Evolutionary conservation across 2,329 filamentous ascomycete species (phyloP).

Genomic region (Myriosclerotinia scirpicola): DNA sequence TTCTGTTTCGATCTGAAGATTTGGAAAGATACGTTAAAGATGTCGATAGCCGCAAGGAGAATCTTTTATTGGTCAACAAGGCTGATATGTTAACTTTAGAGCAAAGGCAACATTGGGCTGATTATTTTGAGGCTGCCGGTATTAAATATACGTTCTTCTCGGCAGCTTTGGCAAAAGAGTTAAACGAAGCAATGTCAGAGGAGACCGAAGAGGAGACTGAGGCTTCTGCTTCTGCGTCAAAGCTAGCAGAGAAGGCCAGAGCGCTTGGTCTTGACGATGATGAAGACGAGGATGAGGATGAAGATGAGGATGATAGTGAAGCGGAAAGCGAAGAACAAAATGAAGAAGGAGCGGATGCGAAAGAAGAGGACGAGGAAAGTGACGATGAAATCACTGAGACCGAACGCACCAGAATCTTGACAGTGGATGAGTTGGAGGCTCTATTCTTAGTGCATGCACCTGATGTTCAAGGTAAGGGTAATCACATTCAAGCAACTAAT

Average conservation of each 20-base stretch:
- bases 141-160: conserved; percentile 98
- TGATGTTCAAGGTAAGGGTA: conserved; percentile 52
- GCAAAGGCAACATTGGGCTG: conserved; percentile 82
- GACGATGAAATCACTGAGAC: conserved; percentile 37
- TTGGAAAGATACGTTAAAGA: conserved; percentile 93
- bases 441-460: conserved; percentile 80
- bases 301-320: conserved; percentile 33
- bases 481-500: not conserved
- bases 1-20: conserved; percentile 93
- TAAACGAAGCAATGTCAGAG: conserved; percentile 68
- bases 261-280: conserved; percentile 44
- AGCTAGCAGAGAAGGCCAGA: conserved; percentile 41
- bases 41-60: conserved; percentile 83
- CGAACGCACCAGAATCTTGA: conserved; percentile 73
- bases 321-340: conserved; percentile 36
- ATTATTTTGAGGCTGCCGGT: conserved; percentile 75
- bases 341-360: conserved; percentile 37
- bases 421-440: conserved; percentile 86
- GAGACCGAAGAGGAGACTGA: conserved; percentile 31
- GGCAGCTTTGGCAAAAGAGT: conserved; percentile 84
- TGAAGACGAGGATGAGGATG: conserved; percentile 40
- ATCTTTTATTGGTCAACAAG: conserved; percentile 94
- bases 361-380: conserved; percentile 40
- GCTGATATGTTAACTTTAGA: conserved; percentile 95
- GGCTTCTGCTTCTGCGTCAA: conserved; percentile 27